A percentile compares a stretch with the other conserved stretches of the same genome.
These are phyloP conservation scores for Kazachstania bromeliacearum DNA, from an alignment of 805 yeast genomes.

Conservation along the genomic window DNA sequence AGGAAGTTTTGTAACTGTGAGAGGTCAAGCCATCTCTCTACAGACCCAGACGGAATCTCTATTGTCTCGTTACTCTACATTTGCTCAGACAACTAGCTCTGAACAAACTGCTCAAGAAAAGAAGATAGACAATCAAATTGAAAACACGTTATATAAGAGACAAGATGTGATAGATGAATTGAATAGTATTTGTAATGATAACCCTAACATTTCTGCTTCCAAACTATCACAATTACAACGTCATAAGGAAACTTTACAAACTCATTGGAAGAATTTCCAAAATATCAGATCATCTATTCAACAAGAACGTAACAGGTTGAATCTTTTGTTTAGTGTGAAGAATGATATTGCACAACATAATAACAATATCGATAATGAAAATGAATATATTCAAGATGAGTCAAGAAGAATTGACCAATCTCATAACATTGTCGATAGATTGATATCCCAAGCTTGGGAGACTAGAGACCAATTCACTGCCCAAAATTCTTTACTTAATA, in stretches of 20 bases:
- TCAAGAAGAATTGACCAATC: slow-evolving; percentile 62
- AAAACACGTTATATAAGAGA: slow-evolving; percentile 42
- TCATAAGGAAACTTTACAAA: slow-evolving; percentile 65
- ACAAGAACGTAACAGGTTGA: slow-evolving; percentile 70
- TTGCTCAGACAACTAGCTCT: slow-evolving; percentile 42
- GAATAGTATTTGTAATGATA: slow-evolving; percentile 46
- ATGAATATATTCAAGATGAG: slow-evolving; percentile 74
- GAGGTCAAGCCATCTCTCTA: slow-evolving; percentile 57
- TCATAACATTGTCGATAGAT: slow-evolving; percentile 65
- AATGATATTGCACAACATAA: slow-evolving; percentile 69
- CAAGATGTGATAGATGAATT: slow-evolving; percentile 45
- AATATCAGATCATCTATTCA: slow-evolving; percentile 49
- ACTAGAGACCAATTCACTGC: slow-evolving; percentile 76
- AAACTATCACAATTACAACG: slow-evolving; percentile 74
- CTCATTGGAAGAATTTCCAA: slow-evolving; percentile 54
- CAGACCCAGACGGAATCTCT: slow-evolving; percentile 60
- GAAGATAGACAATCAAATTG: slow-evolving; percentile 38
- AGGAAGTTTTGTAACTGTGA: slow-evolving; percentile 49
- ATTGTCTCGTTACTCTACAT: slow-evolving; percentile 44
- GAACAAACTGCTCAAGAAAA: slow-evolving; percentile 42
- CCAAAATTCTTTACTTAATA: slow-evolving; percentile 57
- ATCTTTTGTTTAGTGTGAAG: slow-evolving; percentile 66
- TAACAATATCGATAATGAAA: slow-evolving; percentile 33
- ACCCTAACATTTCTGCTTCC: slow-evolving; percentile 52
- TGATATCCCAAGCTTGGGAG: slow-evolving; percentile 77